Base-by-base conservation (phyloP, 176 grass and related monocot species). In the Saccharum officinarum region DNA sequence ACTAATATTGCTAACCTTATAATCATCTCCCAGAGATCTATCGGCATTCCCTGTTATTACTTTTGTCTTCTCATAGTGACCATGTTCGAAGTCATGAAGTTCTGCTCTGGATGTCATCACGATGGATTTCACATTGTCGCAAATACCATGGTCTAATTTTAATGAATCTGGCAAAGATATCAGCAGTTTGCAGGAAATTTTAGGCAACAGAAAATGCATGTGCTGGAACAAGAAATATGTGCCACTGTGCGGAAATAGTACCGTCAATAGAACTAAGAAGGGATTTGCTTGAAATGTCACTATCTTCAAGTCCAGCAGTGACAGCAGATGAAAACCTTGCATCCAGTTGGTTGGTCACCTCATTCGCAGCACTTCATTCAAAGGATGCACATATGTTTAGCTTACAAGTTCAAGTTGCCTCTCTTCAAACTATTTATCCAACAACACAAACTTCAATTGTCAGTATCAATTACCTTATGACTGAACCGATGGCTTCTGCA, bases 231-330 rank as follows among this genome's bases (percentile, higher is more conserved):
- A 69, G 10, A 82, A 47, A 34, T 10, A 18, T 33, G 50, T 3
- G 11, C 2, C 55, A 15, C 22, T 40, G 9, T 0, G 10, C 2
- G 44, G 4, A 57, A 44, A 41, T 61, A 63, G 54, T 90, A 97
- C 95, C 84, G 0, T 94, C 90, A 67, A 92, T 89, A 37, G 84
- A 97, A 73, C 44, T 87, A 61, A 78, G 23, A 87, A 97, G 87
- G 67, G 66, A 66, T 60, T 86, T 66, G 80, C 69, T 91, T 84
- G 81, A 75, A 67, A 87, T 22, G 75, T 90, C 81, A 50, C 54
- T 84, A 82, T 92, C 88, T 90, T 94, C 77, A 45, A 91, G 26
- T 41, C 81, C 78, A 78, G 78, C 69, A 50, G 63, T 68, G 31
- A 39, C 84, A 26, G 77, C 69, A 79, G 90, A 89, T 15, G 88